A percentile compares a stretch with the other conserved stretches of the same genome.
phyloP scores from a whole-genome alignment of 1,284 basidiomycete species.

The Phylloporus gajari region DNA sequence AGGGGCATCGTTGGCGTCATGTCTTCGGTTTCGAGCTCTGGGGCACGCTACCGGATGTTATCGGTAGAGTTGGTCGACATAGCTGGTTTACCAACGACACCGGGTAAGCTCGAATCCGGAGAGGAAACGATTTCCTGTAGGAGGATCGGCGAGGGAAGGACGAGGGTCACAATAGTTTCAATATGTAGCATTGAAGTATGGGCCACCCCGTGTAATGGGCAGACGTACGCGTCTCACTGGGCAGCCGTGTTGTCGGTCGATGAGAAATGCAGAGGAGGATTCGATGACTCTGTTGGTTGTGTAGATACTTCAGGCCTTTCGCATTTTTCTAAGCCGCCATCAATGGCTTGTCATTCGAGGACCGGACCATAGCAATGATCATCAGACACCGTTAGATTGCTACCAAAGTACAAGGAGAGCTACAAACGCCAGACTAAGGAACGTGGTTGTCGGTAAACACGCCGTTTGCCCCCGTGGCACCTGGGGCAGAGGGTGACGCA shows the following conservation, averaged over 20 bases:
- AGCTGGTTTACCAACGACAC: constrained; percentile 54
- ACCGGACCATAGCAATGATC: too few relatives aligned
- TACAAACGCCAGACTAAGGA: too few relatives aligned
- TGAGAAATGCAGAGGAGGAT: background rate
- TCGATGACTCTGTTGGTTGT: constrained; percentile 49
- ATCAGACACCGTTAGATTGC: too few relatives aligned
- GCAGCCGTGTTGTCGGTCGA: constrained; percentile 2
- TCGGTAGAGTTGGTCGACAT: constrained; percentile 58
- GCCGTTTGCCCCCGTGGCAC: constrained; percentile 26
- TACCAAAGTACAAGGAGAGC: too few relatives aligned
- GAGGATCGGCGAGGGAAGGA: background rate
- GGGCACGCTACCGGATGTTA: constrained; percentile 66
- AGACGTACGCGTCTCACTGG: constrained; percentile 69
- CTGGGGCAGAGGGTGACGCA: background rate
- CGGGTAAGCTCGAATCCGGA: constrained; percentile 73
- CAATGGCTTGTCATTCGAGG: constrained; percentile 1
- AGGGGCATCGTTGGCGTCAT: constrained; percentile 51
- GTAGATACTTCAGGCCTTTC: constrained; percentile 63
- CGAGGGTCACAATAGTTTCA: constrained; percentile 35
- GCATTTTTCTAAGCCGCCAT: constrained; percentile 56
- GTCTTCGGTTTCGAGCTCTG: constrained; percentile 46
- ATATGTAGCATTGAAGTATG: constrained; percentile 48
- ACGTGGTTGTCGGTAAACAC: constrained; percentile 41
- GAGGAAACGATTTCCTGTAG: constrained; percentile 61
- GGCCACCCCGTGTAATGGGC: background rate